phyloP scores from a whole-genome alignment of 108 stramenopile genomes.

The Craspedostauros australis region DNA sequence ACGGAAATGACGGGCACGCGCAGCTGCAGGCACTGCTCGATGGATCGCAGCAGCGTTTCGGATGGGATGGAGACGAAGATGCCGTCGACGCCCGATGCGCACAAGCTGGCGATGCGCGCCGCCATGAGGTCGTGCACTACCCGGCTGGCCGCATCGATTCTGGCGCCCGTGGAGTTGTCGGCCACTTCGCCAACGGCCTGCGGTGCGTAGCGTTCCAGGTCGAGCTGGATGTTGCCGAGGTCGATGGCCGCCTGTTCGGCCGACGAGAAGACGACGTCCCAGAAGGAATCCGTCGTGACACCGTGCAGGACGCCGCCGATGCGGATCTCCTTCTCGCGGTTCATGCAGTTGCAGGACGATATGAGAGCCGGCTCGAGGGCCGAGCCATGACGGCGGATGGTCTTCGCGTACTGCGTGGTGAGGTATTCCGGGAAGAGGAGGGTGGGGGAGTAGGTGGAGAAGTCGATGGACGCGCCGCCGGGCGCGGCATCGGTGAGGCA shows the following conservation, averaged over 20 bases:
- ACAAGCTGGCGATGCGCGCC: not conserved
- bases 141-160: not conserved
- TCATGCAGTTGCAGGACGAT: too few species aligned
- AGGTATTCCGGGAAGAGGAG: too few species aligned
- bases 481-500: not conserved
- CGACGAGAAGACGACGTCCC: constrained; percentile 26
- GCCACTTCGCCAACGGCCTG: not conserved
- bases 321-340: too few species aligned
- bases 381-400: too few species aligned
- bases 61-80: constrained; percentile 24
- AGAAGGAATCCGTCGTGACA: constrained; percentile 18
- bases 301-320: constrained; percentile 33
- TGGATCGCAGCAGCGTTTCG: constrained; percentile 3
- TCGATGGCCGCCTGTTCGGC: constrained; percentile 19
- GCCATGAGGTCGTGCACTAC: constrained; percentile 7
- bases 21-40: constrained; percentile 1
- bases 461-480: not conserved
- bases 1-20: constrained; percentile 13
- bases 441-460: too few species aligned
- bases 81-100: constrained; percentile 20
- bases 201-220: not conserved
- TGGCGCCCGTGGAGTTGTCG: not conserved
- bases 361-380: too few species aligned
- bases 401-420: too few species aligned
- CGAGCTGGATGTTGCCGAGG: constrained; percentile 11